Evolutionary conservation across 495 filamentous ascomycete species (phyloP).

Genomic region (Monascus purpureus): DNA sequence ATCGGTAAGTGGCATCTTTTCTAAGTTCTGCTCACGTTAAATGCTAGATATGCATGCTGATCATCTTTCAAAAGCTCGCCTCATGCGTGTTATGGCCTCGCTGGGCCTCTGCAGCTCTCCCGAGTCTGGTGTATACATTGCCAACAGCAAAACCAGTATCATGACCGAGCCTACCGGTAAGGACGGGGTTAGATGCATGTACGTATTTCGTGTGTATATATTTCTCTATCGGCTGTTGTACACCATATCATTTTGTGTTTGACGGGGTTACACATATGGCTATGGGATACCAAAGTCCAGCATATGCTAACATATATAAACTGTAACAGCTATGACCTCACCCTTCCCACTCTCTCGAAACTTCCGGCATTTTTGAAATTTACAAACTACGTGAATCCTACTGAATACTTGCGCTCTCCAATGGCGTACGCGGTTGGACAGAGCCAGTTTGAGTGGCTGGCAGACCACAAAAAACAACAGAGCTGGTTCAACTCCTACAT

Average conservation of each 20-base stretch:
- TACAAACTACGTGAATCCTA: slow-evolving; percentile 16
- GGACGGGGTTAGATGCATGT: slow-evolving; percentile 27
- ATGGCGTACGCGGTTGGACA: slow-evolving; percentile 28
- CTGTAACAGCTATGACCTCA: slow-evolving; percentile 22
- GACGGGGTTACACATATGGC: not conserved
- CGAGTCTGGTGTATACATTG: slow-evolving; percentile 12
- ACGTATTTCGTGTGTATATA: slow-evolving; percentile 1
- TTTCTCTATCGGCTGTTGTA: slow-evolving; percentile 1
- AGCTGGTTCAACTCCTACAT: slow-evolving; percentile 27
- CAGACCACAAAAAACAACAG: slow-evolving; percentile 15
- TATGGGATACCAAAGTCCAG: not conserved
- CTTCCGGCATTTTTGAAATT: slow-evolving; percentile 19
- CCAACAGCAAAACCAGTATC: slow-evolving; percentile 19
- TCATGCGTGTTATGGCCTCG: slow-evolving; percentile 25
- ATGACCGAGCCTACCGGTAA: slow-evolving; percentile 21
- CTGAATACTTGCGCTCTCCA: slow-evolving; percentile 19
- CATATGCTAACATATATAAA: not conserved
- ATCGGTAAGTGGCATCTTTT: slow-evolving; percentile 11
- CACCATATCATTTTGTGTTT: not conserved
- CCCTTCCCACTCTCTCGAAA: slow-evolving; percentile 19
- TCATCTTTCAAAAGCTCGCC: slow-evolving; percentile 12
- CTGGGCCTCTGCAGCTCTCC: slow-evolving; percentile 17
- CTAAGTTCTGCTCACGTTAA: not conserved
- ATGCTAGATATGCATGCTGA: not conserved
- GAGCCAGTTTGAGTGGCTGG: slow-evolving; percentile 30